Base-by-base conservation (phyloP, 2,329 filamentous ascomycete species). In the Metarhizium anisopliae region DNA sequence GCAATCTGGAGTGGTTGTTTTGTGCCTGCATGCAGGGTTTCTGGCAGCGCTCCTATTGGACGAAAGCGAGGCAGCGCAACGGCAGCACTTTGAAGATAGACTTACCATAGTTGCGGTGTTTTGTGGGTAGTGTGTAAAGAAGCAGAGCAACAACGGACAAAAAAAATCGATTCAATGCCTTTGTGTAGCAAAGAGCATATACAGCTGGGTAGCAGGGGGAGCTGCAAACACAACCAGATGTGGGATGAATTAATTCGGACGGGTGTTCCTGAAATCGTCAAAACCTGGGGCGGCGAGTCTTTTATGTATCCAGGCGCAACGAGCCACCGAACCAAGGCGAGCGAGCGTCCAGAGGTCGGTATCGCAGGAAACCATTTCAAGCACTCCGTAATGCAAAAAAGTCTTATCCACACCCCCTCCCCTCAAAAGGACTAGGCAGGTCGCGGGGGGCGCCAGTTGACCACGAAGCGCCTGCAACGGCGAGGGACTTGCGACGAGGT, bases 91-190 rank as follows among this genome's bases (percentile, higher is more conserved):
- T 16, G 29, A 20, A 7, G 18, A 4, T 25, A 11, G 30, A 60
- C 61, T 60, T 51, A 64, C 63, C 63, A 64, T 64, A 56, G 52
- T 55, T 60, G 59, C 55, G 56, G 58, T 59, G 29, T 51, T 54
- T 36, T 43, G 38, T 52, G 49, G 52, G 53, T 14, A 51, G 16
- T 50, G 54, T 36, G 47, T 35, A 16, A 40, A 16, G 4, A 40
- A 11, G 38, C 11, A 40, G 13, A 40, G 38, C 11, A 11, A 40
- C 11, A 40, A 16, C 11, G 5, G 5, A 11, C 2, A 14, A 40
- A 5, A 40, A 35, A 35, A 35, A 35, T 11, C 2, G 13, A 40
- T 40, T 16, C 7, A 16, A 13, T 40, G 36, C 47, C 49, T 55
- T 45, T 16, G 25, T 13, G 43, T 25, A 20, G 11, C 16, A 43